A percentile compares a stretch with the other conserved stretches of the same genome.
Conservation (phyloP, 2,329 filamentous ascomycete species). For the Claviceps cyperi region DNA sequence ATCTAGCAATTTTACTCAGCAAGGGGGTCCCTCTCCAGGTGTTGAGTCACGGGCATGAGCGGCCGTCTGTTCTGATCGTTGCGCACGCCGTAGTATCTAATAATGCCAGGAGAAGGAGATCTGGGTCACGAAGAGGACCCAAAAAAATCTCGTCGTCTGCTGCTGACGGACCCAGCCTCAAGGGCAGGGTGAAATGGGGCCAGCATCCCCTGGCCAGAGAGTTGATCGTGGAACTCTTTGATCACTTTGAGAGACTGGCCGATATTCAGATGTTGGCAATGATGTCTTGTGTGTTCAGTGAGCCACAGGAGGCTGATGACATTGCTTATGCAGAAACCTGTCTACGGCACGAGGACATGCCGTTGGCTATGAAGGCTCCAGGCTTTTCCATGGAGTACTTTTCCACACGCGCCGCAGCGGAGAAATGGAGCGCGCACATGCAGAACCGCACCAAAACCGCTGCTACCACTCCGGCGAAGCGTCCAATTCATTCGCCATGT, state of each 20-base stretch:
- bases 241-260: constrained; percentile 45
- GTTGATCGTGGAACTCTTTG: constrained; percentile 48
- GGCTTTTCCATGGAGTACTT: constrained; percentile 55
- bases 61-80: constrained; percentile 52
- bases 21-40: constrained; percentile 61
- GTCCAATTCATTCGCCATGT: constrained; percentile 39
- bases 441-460: constrained; percentile 39
- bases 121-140: not conserved
- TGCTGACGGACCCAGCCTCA: constrained; percentile 21
- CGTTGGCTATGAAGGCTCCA: constrained; percentile 49
- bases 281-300: constrained; percentile 55
- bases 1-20: constrained; percentile 62
- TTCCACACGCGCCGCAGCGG: constrained; percentile 40
- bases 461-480: constrained; percentile 41
- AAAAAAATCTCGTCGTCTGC: not conserved
- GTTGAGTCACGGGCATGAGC: constrained; percentile 36
- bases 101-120: constrained; percentile 14
- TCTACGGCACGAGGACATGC: constrained; percentile 44
- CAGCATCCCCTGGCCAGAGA: constrained; percentile 46
- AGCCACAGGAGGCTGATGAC: constrained; percentile 39
- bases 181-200: constrained; percentile 54
- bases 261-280: constrained; percentile 60
- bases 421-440: constrained; percentile 40
- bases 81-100: constrained; percentile 44
- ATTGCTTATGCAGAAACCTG: constrained; percentile 43